phyloP scores from a whole-genome alignment of 306 rosid species.

The Acacia confusa region DNA sequence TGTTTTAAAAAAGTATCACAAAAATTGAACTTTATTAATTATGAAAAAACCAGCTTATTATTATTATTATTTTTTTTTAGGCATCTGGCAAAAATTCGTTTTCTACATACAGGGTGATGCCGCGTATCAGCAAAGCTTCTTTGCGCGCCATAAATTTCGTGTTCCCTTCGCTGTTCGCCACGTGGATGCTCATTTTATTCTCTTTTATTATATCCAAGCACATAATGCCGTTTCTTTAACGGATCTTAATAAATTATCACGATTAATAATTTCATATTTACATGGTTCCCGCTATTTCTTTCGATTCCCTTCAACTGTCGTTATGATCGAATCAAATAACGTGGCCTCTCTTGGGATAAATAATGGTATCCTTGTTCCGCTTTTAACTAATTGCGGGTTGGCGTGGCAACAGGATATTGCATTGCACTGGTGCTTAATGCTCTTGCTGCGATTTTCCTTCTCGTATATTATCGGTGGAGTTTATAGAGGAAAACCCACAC shows the following conservation, averaged over 20 bases:
- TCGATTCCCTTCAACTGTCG: constrained; percentile 20
- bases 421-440: neutral
- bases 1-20: too few relatives aligned
- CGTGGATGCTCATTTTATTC: constrained; percentile 44
- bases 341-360: constrained; percentile 30
- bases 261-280: neutral
- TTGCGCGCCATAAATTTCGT: neutral
- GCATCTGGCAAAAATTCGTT: neutral
- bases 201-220: too few relatives aligned
- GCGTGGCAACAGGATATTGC: neutral
- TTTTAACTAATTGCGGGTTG: constrained; percentile 13
- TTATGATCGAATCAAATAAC: neutral
- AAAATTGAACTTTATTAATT: too few relatives aligned
- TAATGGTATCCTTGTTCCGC: neutral
- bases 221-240: too few relatives aligned
- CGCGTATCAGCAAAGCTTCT: neutral
- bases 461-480: neutral
- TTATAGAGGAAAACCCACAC: neutral
- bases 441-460: neutral
- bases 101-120: neutral
- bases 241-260: neutral
- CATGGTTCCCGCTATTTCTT: constrained; percentile 20
- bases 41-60: too few relatives aligned
- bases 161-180: constrained; percentile 32
- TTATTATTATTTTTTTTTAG: too few relatives aligned